A percentile compares a stretch with the other conserved stretches of the same genome.
Conservation (phyloP, 495 filamentous ascomycete genomes). For the Antarctomyces pellizariae region DNA sequence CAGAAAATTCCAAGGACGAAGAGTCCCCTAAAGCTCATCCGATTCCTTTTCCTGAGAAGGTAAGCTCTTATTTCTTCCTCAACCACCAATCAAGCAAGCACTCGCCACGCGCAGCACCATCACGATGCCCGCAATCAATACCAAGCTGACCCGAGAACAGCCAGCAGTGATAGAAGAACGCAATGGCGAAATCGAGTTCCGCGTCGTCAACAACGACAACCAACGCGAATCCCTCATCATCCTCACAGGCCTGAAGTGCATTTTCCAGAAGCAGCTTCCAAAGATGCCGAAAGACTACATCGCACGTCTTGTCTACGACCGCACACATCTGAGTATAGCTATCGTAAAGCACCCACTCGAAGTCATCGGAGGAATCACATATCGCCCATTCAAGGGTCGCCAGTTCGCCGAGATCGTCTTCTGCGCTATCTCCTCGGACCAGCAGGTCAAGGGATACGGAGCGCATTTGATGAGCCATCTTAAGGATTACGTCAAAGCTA, state of each 20-base stretch:
- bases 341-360: slow-evolving; percentile 93
- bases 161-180: slow-evolving; percentile 86
- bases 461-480: slow-evolving; percentile 95
- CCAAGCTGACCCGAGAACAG: no score
- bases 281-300: slow-evolving; percentile 99
- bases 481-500: slow-evolving; percentile 97
- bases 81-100: slow-evolving; percentile 1
- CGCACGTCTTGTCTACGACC: slow-evolving; percentile 85
- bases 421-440: slow-evolving; percentile 90
- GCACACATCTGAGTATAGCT: slow-evolving; percentile 86
- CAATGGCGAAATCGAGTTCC: slow-evolving; percentile 88
- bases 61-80: slow-evolving; percentile 12
- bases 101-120: no score
- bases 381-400: slow-evolving; percentile 79
- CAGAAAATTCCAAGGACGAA: no score
- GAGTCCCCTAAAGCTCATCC: slow-evolving; percentile 30
- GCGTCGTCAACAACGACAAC: slow-evolving; percentile 93
- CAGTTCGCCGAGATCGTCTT: slow-evolving; percentile 97
- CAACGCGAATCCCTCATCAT: slow-evolving; percentile 76
- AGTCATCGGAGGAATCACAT: slow-evolving; percentile 91
- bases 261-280: slow-evolving; percentile 94
- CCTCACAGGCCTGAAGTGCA: slow-evolving; percentile 85
- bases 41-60: slow-evolving; percentile 72
- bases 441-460: slow-evolving; percentile 96
- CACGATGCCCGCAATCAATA: no score